Evolutionary conservation across 2,329 filamentous ascomycete genomes (phyloP), one percentile per base, ranked within the genome.

Genomic region (Bipolaris cookei): DNA sequence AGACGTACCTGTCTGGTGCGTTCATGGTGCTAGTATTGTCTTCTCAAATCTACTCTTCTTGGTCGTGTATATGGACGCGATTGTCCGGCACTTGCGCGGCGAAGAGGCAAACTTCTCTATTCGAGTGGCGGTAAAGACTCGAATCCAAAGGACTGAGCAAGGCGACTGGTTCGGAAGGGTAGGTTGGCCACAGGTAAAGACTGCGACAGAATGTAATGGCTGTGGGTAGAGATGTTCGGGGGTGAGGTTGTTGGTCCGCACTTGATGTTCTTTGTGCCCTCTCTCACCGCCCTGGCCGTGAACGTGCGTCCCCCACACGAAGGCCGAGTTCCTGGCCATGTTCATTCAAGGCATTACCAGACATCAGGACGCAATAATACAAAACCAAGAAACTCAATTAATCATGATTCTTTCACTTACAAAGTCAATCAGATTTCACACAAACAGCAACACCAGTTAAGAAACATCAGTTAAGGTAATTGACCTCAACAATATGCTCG

Each of bases 1-100:
- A 37, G 41, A 64, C 72, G 18, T 72, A 76, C 74, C 74, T 71
- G 54, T 76, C 74, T 44, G 74, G 74, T 39, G 74, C 74, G 71
- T 76, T 76, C 74, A 76, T 76, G 3, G 28, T 73, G 65, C 30
- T 13, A 50, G 23, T 48, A n/a, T 47, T 55, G 48, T 51, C 51
- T 53, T 38, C 38, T 18, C 54, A 48, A 39, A 30, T n/a, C 34
- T 25, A 38, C 50, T 54, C 25, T 35, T 55, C 39, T 56, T 59
- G 41, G 50, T 20, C 20, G 39, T 34, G 13, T 21, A 3, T 32
- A 44, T 20, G 45, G 4, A 39, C 37, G 44, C 20, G n/a, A 20
- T 21, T 59, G 41, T 50, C 51, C 45, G 43, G 21, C 25, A 35
- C 51, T 32, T 38, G 51, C 38, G 54, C 47, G 38, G 37, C 42